phyloP scores from a whole-genome alignment of 192 early-diverging fungal genomes.

The Backusella australiensis region DNA sequence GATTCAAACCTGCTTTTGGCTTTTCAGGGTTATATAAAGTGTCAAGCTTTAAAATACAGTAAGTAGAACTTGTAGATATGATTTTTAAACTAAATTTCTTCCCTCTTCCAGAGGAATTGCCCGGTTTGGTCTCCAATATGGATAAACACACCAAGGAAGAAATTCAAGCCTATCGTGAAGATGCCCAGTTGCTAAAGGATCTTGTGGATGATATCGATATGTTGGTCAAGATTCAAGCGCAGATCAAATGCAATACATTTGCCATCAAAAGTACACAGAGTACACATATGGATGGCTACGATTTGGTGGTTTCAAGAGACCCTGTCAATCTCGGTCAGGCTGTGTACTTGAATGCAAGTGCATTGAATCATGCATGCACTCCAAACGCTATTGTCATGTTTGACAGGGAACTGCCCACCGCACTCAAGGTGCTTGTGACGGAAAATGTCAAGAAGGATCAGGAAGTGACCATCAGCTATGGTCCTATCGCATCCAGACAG shows the following conservation, averaged over 20 bases:
- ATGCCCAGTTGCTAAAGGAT: not conserved
- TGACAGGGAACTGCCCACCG: not conserved
- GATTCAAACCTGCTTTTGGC: not conserved
- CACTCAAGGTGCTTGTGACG: not conserved
- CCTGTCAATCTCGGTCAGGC: slow-evolving; percentile 1
- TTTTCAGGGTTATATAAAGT: slow-evolving; percentile 8
- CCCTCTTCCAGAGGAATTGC: not conserved
- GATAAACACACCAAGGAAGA: not conserved
- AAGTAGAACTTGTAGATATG: not conserved
- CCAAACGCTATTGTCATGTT: slow-evolving; percentile 22
- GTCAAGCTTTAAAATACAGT: not conserved
- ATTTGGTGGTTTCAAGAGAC: not conserved
- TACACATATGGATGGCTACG: not conserved
- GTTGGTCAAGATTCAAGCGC: slow-evolving; percentile 17
- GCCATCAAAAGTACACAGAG: slow-evolving; percentile 7
- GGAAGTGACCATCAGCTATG: slow-evolving; percentile 21
- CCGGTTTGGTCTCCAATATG: slow-evolving; percentile 13
- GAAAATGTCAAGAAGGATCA: not conserved
- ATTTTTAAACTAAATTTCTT: no score
- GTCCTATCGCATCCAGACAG: slow-evolving; percentile 12
- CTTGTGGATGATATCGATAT: not conserved
- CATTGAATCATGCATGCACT: slow-evolving; percentile 19
- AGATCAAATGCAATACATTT: slow-evolving; percentile 24
- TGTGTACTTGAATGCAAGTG: slow-evolving; percentile 19
- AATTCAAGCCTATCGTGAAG: not conserved